A percentile compares a stretch with the other conserved stretches of the same genome.
Conservation (phyloP, 2,329 filamentous ascomycete genomes). For the Juglanconis oblonga region DNA sequence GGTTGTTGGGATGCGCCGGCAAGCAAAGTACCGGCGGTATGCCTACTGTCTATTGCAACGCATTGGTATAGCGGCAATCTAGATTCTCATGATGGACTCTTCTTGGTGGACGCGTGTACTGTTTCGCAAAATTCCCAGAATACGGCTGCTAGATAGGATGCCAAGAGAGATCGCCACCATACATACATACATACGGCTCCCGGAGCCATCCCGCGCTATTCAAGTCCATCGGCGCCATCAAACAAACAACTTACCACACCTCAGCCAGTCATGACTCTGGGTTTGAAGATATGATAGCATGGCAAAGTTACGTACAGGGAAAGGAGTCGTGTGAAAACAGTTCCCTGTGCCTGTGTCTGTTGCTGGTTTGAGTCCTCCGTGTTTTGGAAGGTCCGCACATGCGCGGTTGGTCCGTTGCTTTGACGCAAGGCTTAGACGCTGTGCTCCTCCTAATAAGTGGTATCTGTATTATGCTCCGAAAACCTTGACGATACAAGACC, state of each 20-base stretch:
- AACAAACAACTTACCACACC: too few relatives aligned
- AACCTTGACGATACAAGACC: neutral
- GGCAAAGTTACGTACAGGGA: too few relatives aligned
- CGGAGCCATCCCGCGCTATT: too few relatives aligned
- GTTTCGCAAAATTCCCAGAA: neutral
- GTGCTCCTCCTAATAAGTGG: constrained; percentile 5
- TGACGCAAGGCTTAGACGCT: neutral
- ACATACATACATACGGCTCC: neutral
- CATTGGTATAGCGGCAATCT: neutral
- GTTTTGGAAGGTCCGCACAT: too few relatives aligned
- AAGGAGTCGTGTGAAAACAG: too few relatives aligned
- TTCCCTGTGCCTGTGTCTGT: too few relatives aligned
- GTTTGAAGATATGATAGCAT: too few relatives aligned
- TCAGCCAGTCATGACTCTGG: too few relatives aligned
- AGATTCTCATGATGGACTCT: neutral
- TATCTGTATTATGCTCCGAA: constrained; percentile 17
- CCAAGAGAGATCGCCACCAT: neutral
- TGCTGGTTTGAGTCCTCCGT: too few relatives aligned
- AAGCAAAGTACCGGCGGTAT: neutral
- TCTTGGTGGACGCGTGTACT: neutral
- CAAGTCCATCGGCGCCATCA: too few relatives aligned
- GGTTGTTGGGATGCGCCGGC: neutral
- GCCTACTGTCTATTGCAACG: neutral
- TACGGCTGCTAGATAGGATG: neutral
- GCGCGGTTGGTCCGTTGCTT: too few relatives aligned